Base-by-base conservation (phyloP, 345 rosid genomes). In the Eucalyptus erythrocorys region DNA sequence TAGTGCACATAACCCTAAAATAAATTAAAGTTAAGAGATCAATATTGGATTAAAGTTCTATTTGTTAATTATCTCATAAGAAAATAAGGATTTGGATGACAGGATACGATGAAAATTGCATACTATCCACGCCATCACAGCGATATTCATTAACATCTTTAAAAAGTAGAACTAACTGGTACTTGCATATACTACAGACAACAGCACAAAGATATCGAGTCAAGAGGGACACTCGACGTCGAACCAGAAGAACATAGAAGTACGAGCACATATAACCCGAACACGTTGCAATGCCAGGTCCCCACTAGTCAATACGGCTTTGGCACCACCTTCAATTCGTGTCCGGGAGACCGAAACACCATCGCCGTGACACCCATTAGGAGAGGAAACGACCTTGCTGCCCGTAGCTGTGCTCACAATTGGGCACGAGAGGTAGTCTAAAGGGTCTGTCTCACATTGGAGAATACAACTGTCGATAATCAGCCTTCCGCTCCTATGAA, bases 251-350 rank as follows among this genome's bases (percentile, higher is more conserved):
- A 96, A 96, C 51, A 94, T 94, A 32, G 89, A 91, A 86, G 95
- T 91, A 85, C 93, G 95, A 68, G 97, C 94, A 87, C 94, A 97
- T 88, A 98, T 96, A 71, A 96, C 99, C 50, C 99, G 93, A 84
- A 98, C 99, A 87, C 94, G 97, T 92, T 98, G 99, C 93, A 98
- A 91, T 34, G 93, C 94, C 80, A 97, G 91, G 89, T 93, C 96
- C 85, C 98, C 99, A 19, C 90, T 94, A 42, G 98, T 96, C 61
- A 92, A 91, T 40, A 97, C 98, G 53, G 99, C 98, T 91, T 94
- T 95, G 14, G 97, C 97, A 64, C 99, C 99, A 87, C 99, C 99
- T 91, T 98, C 98, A 24, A 98, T 98, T 88, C 97, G 93, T 43
- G 99, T 97, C 89, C 93, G 96, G 34, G 92, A 91, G 87, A 96